phyloP scores from a whole-genome alignment of 257 asterid genomes.

The Lavandula angustifolia region DNA sequence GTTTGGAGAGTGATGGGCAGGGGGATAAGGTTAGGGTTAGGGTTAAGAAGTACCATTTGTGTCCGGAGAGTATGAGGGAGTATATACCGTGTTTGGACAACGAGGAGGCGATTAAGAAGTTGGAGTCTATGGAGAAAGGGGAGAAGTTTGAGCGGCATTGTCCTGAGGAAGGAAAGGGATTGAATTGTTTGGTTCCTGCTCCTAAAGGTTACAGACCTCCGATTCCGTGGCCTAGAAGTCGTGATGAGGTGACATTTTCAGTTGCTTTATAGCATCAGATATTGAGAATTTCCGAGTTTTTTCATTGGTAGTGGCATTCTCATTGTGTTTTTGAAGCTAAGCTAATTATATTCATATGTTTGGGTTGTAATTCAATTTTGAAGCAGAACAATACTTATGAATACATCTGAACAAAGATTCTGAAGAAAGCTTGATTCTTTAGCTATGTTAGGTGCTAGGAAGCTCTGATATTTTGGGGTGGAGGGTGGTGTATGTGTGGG shows the following conservation, averaged over 20 bases:
- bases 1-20: conserved; percentile 38
- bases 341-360: neutral
- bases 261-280: conserved; percentile 14
- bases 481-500: too few species aligned
- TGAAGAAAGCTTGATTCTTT: conserved; percentile 14
- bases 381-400: neutral
- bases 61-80: conserved; percentile 75
- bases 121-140: conserved; percentile 71
- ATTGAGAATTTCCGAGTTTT: conserved; percentile 2
- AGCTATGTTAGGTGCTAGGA: neutral
- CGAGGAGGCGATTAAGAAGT: conserved; percentile 58
- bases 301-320: conserved; percentile 4
- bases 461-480: neutral
- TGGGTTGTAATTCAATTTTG: neutral
- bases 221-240: conserved; percentile 91
- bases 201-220: conserved; percentile 80
- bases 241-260: conserved; percentile 68
- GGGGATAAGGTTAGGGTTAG: conserved; percentile 45
- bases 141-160: conserved; percentile 93
- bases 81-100: conserved; percentile 93
- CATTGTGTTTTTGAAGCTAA: conserved; percentile 17
- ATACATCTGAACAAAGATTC: too few species aligned
- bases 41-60: conserved; percentile 59
- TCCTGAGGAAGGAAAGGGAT: conserved; percentile 61
- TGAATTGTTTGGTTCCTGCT: conserved; percentile 81